Base-by-base conservation (phyloP, 768 basidiomycete species). In the Naganishia antarctica region DNA sequence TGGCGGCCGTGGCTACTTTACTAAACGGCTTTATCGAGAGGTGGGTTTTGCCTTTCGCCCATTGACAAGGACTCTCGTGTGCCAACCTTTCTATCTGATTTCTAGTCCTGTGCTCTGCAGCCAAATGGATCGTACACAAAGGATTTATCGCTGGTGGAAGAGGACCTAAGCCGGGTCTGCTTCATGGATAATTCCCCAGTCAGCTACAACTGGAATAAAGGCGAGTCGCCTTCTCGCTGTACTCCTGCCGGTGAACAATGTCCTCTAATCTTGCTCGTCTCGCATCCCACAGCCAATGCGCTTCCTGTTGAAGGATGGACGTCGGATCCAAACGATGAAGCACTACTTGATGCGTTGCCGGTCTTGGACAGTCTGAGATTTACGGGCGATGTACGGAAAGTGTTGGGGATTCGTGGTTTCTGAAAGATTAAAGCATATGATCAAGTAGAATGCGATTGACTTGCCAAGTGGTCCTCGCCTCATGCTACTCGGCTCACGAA, bases 231-330 rank as follows among this genome's bases (percentile, higher is more conserved):
- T 16, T 2, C 18, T n/a, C n/a, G n/a, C n/a, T n/a, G n/a, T n/a
- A n/a, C n/a, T n/a, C n/a, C n/a, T n/a, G n/a, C n/a, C n/a, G n/a
- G n/a, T n/a, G n/a, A n/a, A n/a, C n/a, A n/a, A n/a, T n/a, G n/a
- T n/a, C n/a, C n/a, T n/a, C n/a, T n/a, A n/a, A n/a, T n/a, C n/a
- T n/a, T 47, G 13, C 43, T 69, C 15, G 12, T 60, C 26, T 4
- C 13, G 46, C 13, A 58, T 63, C 41, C 21, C 60, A 47, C 75
- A 98, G 96, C 90, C 60, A 99, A 99, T 76, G 96, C 92, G 59
- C 91, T 99, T 73, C 96, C 96, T 34, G 91, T 99, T 78, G 94
- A 98, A 82, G 96, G 96, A 51, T 98, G 96, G 96, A 97, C 92
- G 25, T 87, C 92, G 66, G 96, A 99, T 79, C 93, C 91, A 32